Evolutionary conservation across 2,329 filamentous ascomycete species (phyloP).

Genomic region (Pseudogymnoascus sp.): DNA sequence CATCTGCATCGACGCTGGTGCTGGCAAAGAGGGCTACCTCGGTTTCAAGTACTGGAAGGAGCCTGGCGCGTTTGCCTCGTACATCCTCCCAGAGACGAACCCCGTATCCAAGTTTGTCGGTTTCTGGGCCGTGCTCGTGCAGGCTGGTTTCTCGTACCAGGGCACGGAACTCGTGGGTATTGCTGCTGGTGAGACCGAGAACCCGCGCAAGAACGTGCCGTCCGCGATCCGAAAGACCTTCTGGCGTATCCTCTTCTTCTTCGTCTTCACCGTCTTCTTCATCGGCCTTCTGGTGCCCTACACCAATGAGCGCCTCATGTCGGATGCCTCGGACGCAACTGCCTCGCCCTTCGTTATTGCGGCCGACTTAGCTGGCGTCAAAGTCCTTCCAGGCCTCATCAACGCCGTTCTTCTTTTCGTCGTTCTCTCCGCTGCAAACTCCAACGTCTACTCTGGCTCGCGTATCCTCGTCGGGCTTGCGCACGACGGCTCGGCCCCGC

Average conservation of each 20-base stretch:
- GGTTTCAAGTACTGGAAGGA: constrained; percentile 65
- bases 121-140: constrained; percentile 62
- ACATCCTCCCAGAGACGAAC: constrained; percentile 39
- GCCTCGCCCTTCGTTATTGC: constrained; percentile 58
- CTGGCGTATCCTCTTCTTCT: constrained; percentile 65
- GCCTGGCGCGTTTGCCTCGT: constrained; percentile 60
- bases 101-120: constrained; percentile 55
- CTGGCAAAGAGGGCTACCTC: constrained; percentile 59
- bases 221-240: constrained; percentile 67
- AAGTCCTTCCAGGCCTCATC: constrained; percentile 59
- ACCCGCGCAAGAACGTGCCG: constrained; percentile 66
- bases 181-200: constrained; percentile 67
- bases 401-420: constrained; percentile 72
- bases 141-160: constrained; percentile 63
- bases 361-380: constrained; percentile 53
- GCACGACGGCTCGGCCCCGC: constrained; percentile 54
- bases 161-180: constrained; percentile 71
- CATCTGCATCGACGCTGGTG: constrained; percentile 67
- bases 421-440: constrained; percentile 71
- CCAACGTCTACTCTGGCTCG: constrained; percentile 66
- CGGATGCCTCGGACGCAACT: constrained; percentile 46
- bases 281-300: constrained; percentile 64
- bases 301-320: constrained; percentile 46
- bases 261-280: constrained; percentile 59
- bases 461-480: constrained; percentile 62